These are phyloP conservation scores for Pogostemon cablin DNA, from an alignment of 257 asterid genomes.

Conservation along the genomic window DNA sequence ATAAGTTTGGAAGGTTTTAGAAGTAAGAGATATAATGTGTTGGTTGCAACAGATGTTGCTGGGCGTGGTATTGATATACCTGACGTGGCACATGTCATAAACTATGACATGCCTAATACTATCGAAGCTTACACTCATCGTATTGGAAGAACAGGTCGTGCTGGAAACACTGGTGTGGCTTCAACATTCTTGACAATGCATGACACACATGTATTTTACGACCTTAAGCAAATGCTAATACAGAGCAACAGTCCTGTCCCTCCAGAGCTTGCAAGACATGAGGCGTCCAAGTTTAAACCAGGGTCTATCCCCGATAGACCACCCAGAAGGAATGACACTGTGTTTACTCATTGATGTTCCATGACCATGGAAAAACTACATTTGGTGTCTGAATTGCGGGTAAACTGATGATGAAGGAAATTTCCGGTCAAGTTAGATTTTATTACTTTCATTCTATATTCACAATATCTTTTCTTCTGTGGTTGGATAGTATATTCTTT, in stretches of 20 bases:
- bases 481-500: background rate
- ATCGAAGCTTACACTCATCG: too few relatives aligned
- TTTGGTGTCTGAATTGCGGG: too few relatives aligned
- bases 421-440: slow-evolving; percentile 4
- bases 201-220: too few relatives aligned
- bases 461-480: background rate
- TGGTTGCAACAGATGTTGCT: slow-evolving; percentile 66
- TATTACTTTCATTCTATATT: slow-evolving; percentile 4
- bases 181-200: too few relatives aligned
- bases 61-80: slow-evolving; percentile 51
- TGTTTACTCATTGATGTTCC: slow-evolving; percentile 40
- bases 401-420: slow-evolving; percentile 8
- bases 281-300: slow-evolving; percentile 30
- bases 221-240: too few relatives aligned
- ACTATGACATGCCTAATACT: too few relatives aligned
- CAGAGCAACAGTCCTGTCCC: too few relatives aligned
- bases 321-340: slow-evolving; percentile 49
- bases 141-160: too few relatives aligned
- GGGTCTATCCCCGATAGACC: slow-evolving; percentile 52
- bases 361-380: background rate
- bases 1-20: slow-evolving; percentile 61
- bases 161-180: too few relatives aligned
- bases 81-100: too few relatives aligned
- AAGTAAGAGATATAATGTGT: slow-evolving; percentile 53
- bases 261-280: too few relatives aligned